phyloP scores from a whole-genome alignment of 1,284 basidiomycete genomes.

The Irpex sp. region DNA sequence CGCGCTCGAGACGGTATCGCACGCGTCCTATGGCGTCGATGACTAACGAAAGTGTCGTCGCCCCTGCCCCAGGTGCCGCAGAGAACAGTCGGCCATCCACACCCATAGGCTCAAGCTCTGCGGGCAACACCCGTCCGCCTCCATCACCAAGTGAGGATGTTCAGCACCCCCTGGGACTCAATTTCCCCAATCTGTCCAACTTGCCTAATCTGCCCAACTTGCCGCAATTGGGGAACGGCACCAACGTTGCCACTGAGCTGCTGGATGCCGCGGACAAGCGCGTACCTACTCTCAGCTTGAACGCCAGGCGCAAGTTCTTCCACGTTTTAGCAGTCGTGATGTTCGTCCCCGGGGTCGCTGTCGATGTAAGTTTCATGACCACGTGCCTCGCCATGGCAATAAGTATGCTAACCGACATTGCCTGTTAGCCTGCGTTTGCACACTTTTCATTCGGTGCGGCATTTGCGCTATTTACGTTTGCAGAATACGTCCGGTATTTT shows the following conservation, averaged over 20 bases:
- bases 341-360: slow-evolving; percentile 91
- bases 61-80: slow-evolving; percentile 11
- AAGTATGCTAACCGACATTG: slow-evolving; percentile 14
- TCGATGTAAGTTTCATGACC: slow-evolving; percentile 70
- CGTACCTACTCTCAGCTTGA: slow-evolving; percentile 86
- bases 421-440: slow-evolving; percentile 85
- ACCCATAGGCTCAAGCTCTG: slow-evolving; percentile 7
- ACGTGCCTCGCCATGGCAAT: slow-evolving; percentile 2
- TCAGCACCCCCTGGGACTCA: slow-evolving; percentile 34
- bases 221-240: slow-evolving; percentile 36
- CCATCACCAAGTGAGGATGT: slow-evolving; percentile 21
- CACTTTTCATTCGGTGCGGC: slow-evolving; percentile 93
- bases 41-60: slow-evolving; percentile 14
- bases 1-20: slow-evolving; percentile 67
- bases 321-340: slow-evolving; percentile 94
- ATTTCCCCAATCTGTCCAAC: slow-evolving; percentile 45
- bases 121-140: slow-evolving; percentile 24
- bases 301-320: slow-evolving; percentile 97
- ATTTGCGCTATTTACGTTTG: slow-evolving; percentile 92
- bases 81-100: slow-evolving; percentile 6
- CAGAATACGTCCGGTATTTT: slow-evolving; percentile 96
- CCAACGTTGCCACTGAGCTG: slow-evolving; percentile 74
- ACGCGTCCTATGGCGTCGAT: slow-evolving; percentile 35
- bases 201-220: slow-evolving; percentile 43
- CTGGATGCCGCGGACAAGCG: slow-evolving; percentile 85